Base-by-base conservation (phyloP, 1,284 basidiomycete genomes). In the Veloboletus limbatus region DNA sequence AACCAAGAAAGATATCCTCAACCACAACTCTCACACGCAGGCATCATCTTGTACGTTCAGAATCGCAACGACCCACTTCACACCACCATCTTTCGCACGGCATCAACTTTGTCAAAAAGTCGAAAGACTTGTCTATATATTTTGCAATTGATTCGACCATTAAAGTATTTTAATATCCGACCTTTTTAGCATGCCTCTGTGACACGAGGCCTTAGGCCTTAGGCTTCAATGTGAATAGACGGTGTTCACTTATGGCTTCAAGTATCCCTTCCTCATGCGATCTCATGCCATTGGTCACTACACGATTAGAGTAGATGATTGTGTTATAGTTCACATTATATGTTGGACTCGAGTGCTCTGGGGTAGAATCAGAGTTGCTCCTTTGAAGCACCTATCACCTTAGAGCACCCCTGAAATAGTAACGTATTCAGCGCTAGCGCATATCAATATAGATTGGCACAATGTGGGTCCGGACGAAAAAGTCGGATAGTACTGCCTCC, bases 261-360 rank as follows among this genome's bases (percentile, higher is more conserved):
- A 40, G 43, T 45, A 45, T 46, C 25, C 36, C 48, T 42, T 41
- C 41, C 27, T 32, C 44, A 43, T 47, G 30, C 28, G n/a, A 37
- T 34, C 47, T 49, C 41, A 45, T 47, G 44, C 39, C 39, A 46
- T 57, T 48, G 60, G 49, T 48, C 37, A 32, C 28, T 38, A 44
- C 35, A 47, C 26, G 53, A 34, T 47, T 44, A 57, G 49, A 40
- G 41, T 59, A 57, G 37, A 53, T 34, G 31, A 8, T 44, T 47
- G 44, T 46, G 40, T 65, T 63, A 63, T 65, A 56, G 47, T 47
- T 63, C 40, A 59, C 34, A 35, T 64, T 62, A 59, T 59, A 18
- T 43, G 52, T 48, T 45, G 52, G 57, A 45, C 48, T 48, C 13
- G 32, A 40, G 31, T 36, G 9, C 31, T 32, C 20, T 10, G 22